Conservation (phyloP, 2,329 filamentous ascomycete species). For the Colletotrichum lini region DNA sequence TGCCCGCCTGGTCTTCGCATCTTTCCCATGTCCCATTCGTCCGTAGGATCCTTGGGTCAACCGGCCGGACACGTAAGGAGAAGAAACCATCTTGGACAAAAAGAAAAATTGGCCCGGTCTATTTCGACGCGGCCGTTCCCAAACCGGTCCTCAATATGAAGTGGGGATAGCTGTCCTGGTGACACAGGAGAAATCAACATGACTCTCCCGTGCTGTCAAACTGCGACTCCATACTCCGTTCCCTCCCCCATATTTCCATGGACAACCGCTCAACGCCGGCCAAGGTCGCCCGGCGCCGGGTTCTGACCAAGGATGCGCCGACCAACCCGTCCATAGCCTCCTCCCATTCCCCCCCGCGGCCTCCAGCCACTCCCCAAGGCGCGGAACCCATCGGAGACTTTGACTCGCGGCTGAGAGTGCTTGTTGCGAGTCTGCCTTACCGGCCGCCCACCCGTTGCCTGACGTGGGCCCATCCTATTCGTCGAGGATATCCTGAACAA, state of each 20-base stretch:
- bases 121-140: background rate
- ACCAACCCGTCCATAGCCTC: background rate
- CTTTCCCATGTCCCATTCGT: background rate
- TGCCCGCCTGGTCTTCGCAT: background rate
- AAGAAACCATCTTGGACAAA: background rate
- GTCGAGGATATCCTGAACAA: background rate
- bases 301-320: slow-evolving; percentile 1
- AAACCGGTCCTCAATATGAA: background rate
- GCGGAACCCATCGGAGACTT: slow-evolving; percentile 9
- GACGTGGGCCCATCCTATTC: background rate
- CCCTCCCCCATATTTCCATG: background rate
- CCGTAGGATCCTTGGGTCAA: background rate
- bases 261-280: slow-evolving; percentile 15
- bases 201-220: slow-evolving; percentile 36
- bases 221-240: background rate
- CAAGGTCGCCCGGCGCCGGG: slow-evolving; percentile 14
- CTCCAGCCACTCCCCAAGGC: background rate
- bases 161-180: slow-evolving; percentile 21
- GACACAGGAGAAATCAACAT: slow-evolving; percentile 29
- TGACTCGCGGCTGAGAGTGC: background rate
- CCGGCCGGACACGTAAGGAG: background rate
- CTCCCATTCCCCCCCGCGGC: background rate
- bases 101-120: background rate
- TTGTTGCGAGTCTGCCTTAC: background rate
- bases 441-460: slow-evolving; percentile 7